Evolutionary conservation across 106 monocot species (phyloP).

Genomic region (Amphibolis antarctica): DNA sequence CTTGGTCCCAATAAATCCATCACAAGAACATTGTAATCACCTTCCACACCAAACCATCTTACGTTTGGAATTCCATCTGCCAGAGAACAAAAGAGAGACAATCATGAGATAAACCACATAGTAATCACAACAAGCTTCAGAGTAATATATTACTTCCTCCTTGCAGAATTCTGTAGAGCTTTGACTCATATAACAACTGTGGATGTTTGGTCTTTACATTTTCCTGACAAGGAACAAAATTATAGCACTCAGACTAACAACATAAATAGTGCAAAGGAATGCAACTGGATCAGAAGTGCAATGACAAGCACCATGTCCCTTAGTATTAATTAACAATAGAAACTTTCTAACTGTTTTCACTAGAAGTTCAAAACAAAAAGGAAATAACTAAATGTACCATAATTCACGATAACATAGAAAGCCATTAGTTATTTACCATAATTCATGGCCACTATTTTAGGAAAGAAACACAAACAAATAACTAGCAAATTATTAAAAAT

Average conservation of each 20-base stretch:
- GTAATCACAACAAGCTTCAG: not conserved
- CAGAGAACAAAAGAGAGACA: not conserved
- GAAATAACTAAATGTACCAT: too few species aligned
- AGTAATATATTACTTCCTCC: conserved; percentile 30
- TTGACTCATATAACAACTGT: conserved; percentile 32
- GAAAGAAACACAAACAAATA: too few species aligned
- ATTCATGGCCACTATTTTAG: too few species aligned
- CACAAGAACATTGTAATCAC: conserved; percentile 28
- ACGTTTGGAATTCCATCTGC: conserved; percentile 28
- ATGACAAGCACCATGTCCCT: not conserved
- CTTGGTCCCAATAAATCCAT: conserved; percentile 34
- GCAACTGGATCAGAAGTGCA: not conserved
- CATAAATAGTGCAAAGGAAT: not conserved
- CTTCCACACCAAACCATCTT: conserved; percentile 31
- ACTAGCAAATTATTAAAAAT: too few species aligned
- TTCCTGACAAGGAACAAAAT: conserved; percentile 21
- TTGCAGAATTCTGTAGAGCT: conserved; percentile 35
- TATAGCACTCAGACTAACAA: conserved; percentile 3
- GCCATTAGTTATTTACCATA: too few species aligned
- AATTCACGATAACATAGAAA: too few species aligned
- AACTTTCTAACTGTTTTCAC: too few species aligned
- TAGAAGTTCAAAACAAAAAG: too few species aligned
- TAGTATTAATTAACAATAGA: too few species aligned
- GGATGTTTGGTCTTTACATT: conserved; percentile 37
- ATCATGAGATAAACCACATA: not conserved